These are phyloP conservation scores for Groenewaldozyma tartarivorans DNA, from an alignment of 805 yeast species.

Conservation along the genomic window DNA sequence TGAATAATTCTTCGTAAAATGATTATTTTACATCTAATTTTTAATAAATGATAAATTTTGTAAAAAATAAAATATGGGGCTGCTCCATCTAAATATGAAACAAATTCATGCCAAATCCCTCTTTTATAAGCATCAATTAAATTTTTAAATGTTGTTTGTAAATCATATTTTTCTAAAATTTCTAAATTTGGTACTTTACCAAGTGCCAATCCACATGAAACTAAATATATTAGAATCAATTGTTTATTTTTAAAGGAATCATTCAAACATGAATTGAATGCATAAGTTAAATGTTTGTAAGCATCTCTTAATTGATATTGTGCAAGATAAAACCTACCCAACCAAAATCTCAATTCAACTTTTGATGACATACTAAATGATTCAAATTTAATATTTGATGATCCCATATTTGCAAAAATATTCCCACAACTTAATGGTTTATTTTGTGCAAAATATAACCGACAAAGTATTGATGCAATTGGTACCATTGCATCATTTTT, in stretches of 20 bases:
- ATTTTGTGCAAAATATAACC: conserved; percentile 38
- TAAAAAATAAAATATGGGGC: conserved; percentile 19
- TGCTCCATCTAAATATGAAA: conserved; percentile 25
- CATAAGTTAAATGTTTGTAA: conserved; percentile 46
- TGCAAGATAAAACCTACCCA: conserved; percentile 47
- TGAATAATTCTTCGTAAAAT: conserved; percentile 23
- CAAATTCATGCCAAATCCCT: conserved; percentile 36
- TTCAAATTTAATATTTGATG: conserved; percentile 35
- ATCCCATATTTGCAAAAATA: conserved; percentile 49
- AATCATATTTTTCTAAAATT: conserved; percentile 20
- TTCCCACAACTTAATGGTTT: conserved; percentile 30
- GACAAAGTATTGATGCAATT: conserved; percentile 46
- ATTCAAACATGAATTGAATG: conserved; percentile 34
- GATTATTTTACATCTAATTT: conserved; percentile 21
- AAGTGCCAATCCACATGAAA: conserved; percentile 45
- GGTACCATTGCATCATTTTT: conserved; percentile 4
- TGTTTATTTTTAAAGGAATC: conserved; percentile 27
- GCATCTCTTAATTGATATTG: conserved; percentile 44
- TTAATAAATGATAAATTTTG: conserved; percentile 21
- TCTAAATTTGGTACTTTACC: conserved; percentile 42
- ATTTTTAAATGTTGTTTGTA: conserved; percentile 30
- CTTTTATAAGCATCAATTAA: conserved; percentile 30
- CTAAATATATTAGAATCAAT: conserved; percentile 36
- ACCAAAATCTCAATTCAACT: conserved; percentile 45
- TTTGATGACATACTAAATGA: conserved; percentile 39